These are phyloP conservation scores for Clitopilus passeckerianus DNA, from an alignment of 768 basidiomycete species.

Conservation along the genomic window DNA sequence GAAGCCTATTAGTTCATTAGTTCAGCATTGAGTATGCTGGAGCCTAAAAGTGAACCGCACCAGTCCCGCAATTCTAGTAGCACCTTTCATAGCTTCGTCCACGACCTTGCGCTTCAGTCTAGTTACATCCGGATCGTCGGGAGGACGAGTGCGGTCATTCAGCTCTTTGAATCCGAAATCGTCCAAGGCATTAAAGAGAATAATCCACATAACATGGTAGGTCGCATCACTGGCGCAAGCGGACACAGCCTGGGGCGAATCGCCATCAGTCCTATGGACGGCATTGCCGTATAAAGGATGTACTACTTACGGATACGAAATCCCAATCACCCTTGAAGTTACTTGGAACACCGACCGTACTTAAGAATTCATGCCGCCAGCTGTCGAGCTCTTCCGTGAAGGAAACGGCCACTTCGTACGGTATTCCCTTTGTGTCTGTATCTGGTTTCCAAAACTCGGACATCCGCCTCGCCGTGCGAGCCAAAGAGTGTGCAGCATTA, in stretches of 20 bases:
- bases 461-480: constrained; percentile 77
- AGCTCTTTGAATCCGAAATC: constrained; percentile 81
- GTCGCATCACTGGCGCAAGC: constrained; percentile 82
- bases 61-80: constrained; percentile 84
- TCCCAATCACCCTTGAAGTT: constrained; percentile 88
- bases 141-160: constrained; percentile 37
- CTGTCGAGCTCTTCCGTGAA: constrained; percentile 54
- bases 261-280: constrained; percentile 4
- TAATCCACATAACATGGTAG: constrained; percentile 91
- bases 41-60: constrained; percentile 33
- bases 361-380: constrained; percentile 77
- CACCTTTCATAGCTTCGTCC: constrained; percentile 81
- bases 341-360: constrained; percentile 78
- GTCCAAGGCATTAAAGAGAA: constrained; percentile 74
- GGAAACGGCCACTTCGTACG: constrained; percentile 53
- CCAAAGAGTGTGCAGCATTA: constrained; percentile 76
- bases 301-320: constrained; percentile 57
- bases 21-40: constrained; percentile 3
- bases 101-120: constrained; percentile 62
- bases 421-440: constrained; percentile 73
- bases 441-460: constrained; percentile 79
- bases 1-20: constrained; percentile 44
- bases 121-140: constrained; percentile 50
- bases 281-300: constrained; percentile 3
- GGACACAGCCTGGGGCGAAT: constrained; percentile 34